phyloP scores from a whole-genome alignment of 2,329 filamentous ascomycete genomes.

The Colletotrichum paranaense region DNA sequence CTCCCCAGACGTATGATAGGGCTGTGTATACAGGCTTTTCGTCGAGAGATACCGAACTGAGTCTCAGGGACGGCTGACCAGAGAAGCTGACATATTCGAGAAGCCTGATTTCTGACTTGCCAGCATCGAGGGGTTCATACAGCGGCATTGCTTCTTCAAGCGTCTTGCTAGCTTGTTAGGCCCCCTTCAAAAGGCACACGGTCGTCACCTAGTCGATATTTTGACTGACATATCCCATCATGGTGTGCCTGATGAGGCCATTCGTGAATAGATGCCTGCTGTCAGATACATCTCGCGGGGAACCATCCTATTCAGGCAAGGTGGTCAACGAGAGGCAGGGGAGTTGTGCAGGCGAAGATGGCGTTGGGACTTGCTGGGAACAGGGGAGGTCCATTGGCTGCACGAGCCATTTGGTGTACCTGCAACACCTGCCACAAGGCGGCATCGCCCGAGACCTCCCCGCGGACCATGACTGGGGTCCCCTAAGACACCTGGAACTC shows the following conservation, averaged over 20 bases:
- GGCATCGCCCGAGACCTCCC: constrained; percentile 15
- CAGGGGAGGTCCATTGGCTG: neutral
- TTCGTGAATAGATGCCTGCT: neutral
- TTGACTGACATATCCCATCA: neutral
- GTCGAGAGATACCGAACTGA: neutral
- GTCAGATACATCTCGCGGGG: neutral
- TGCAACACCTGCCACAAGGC: neutral
- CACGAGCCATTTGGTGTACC: neutral
- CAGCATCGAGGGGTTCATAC: neutral
- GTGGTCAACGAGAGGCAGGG: neutral
- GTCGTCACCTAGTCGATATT: neutral
- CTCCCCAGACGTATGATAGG: neutral
- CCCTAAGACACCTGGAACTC: constrained; percentile 8
- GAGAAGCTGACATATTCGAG: constrained; percentile 3
- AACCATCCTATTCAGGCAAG: neutral
- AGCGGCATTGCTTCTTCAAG: neutral
- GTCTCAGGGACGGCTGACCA: neutral
- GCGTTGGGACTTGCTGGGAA: neutral
- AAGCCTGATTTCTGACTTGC: neutral
- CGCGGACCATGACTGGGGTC: neutral
- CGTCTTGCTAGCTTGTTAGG: neutral
- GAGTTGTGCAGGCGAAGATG: neutral
- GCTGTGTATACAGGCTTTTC: neutral
- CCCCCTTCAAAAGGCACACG: neutral
- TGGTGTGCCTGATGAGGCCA: neutral